Conservation (phyloP, 1,139 yeast species). For the Sugiyamaella paludigena region DNA sequence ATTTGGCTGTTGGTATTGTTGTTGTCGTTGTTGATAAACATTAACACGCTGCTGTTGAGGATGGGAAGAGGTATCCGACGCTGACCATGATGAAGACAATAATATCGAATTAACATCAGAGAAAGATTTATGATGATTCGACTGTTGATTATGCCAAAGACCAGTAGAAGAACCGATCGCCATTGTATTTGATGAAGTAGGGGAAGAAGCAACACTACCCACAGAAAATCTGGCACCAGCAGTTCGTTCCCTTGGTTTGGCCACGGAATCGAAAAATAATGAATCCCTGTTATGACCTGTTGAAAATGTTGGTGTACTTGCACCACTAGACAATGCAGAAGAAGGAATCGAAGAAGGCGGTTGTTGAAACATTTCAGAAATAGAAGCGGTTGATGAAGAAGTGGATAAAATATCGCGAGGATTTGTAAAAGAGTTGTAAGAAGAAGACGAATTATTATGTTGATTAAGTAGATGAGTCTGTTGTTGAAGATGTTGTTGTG, state of each 20-base stretch:
- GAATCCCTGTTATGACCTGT: constrained; percentile 13
- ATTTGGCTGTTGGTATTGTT: background rate
- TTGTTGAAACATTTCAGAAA: constrained; percentile 17
- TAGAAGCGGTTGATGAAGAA: constrained; percentile 17
- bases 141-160: constrained; percentile 1
- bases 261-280: constrained; percentile 14
- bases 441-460: constrained; percentile 5
- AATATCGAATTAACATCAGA: constrained; percentile 8
- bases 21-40: constrained; percentile 1
- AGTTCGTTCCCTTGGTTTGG: constrained; percentile 13
- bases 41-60: constrained; percentile 4
- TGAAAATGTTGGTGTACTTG: constrained; percentile 17
- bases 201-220: constrained; percentile 11
- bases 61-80: background rate
- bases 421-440: constrained; percentile 5
- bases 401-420: constrained; percentile 14
- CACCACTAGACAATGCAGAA: constrained; percentile 15
- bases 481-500: constrained; percentile 5
- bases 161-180: background rate
- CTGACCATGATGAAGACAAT: constrained; percentile 9
- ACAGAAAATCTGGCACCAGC: constrained; percentile 13
- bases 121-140: constrained; percentile 3
- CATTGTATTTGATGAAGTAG: constrained; percentile 2
- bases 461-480: constrained; percentile 6
- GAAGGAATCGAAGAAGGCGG: constrained; percentile 15